Percentiles rank a stretch among this genome's conserved stretches.
Evolutionary conservation across 257 asterid species (phyloP).

Genomic region (Datura wrightii): DNA sequence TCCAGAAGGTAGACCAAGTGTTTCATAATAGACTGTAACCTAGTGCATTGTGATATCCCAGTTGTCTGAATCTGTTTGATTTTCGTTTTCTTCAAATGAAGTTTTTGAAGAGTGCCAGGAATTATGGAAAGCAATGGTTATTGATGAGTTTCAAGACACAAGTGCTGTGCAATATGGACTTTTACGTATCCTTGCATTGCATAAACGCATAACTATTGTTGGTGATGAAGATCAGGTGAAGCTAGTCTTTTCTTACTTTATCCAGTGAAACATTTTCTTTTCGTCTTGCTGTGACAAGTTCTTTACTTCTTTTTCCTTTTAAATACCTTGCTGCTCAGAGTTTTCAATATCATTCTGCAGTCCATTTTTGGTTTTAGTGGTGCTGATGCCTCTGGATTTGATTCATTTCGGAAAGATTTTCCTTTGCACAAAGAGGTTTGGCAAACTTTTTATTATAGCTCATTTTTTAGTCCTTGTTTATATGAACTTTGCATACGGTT

Average conservation of each 20-base stretch:
- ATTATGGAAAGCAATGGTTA: slow-evolving; percentile 82
- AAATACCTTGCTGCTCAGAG: slow-evolving; percentile 16
- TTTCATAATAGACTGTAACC: slow-evolving; percentile 25
- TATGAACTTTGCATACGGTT: background rate
- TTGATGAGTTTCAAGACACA: slow-evolving; percentile 99
- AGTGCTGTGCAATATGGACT: slow-evolving; percentile 89
- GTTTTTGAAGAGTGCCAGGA: slow-evolving; percentile 76
- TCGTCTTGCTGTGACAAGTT: slow-evolving; percentile 14
- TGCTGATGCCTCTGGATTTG: slow-evolving; percentile 90
- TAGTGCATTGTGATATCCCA: slow-evolving; percentile 27
- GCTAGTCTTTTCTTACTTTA: slow-evolving; percentile 32
- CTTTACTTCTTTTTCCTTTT: slow-evolving; percentile 14
- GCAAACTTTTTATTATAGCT: slow-evolving; percentile 31
- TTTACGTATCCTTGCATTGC: slow-evolving; percentile 75
- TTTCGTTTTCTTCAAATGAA: slow-evolving; percentile 46
- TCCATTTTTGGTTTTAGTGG: slow-evolving; percentile 96
- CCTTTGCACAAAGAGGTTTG: slow-evolving; percentile 89
- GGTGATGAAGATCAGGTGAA: slow-evolving; percentile 99
- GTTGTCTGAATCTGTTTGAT: slow-evolving; percentile 37
- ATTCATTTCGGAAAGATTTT: slow-evolving; percentile 91
- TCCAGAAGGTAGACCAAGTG: slow-evolving; percentile 76
- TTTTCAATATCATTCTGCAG: slow-evolving; percentile 49
- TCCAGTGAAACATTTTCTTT: slow-evolving; percentile 12
- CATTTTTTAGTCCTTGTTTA: background rate
- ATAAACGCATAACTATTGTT: slow-evolving; percentile 80